phyloP scores from a whole-genome alignment of 2,329 filamentous ascomycete species.

The Escovopsis weberi region DNA sequence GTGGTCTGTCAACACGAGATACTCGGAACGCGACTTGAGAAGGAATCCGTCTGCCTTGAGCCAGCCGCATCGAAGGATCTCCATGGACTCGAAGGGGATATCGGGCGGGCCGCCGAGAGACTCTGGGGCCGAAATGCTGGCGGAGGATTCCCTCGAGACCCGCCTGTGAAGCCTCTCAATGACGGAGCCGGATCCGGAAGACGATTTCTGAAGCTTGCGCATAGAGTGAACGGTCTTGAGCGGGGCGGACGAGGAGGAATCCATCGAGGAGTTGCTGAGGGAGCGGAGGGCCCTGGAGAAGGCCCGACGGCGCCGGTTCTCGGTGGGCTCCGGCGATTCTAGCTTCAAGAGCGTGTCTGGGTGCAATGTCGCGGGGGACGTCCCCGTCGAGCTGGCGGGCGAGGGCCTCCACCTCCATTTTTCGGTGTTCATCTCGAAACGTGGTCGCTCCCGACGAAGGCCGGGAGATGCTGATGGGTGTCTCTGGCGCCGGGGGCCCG shows the following conservation, averaged over 20 bases:
- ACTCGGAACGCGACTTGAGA: slow-evolving; percentile 33
- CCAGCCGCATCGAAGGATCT: slow-evolving; percentile 29
- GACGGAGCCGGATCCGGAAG: slow-evolving; percentile 25
- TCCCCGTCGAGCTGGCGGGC: slow-evolving; percentile 13
- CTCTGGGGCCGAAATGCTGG: slow-evolving; percentile 17
- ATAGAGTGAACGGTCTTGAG: slow-evolving; percentile 18
- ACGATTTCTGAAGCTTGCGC: slow-evolving; percentile 23
- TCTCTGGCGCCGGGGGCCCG: neutral
- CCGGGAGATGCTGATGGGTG: neutral
- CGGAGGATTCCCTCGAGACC: slow-evolving; percentile 22
- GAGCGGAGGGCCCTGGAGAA: slow-evolving; percentile 24
- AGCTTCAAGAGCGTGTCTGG: slow-evolving; percentile 8
- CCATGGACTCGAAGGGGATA: slow-evolving; percentile 21
- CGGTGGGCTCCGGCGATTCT: slow-evolving; percentile 12
- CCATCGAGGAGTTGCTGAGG: slow-evolving; percentile 25
- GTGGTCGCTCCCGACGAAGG: neutral
- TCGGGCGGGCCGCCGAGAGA: slow-evolving; percentile 16
- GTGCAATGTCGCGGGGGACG: slow-evolving; percentile 8
- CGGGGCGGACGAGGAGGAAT: slow-evolving; percentile 20
- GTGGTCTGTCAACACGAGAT: slow-evolving; percentile 36
- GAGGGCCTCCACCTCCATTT: slow-evolving; percentile 22
- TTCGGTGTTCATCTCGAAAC: slow-evolving; percentile 16
- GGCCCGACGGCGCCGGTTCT: slow-evolving; percentile 21
- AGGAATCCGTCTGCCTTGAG: slow-evolving; percentile 36
- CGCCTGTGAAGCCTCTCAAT: slow-evolving; percentile 27